Percentiles rank a stretch among this genome's conserved stretches.
Evolutionary conservation across 129 eudicot genomes (phyloP).

Genomic region (Logfia minima): DNA sequence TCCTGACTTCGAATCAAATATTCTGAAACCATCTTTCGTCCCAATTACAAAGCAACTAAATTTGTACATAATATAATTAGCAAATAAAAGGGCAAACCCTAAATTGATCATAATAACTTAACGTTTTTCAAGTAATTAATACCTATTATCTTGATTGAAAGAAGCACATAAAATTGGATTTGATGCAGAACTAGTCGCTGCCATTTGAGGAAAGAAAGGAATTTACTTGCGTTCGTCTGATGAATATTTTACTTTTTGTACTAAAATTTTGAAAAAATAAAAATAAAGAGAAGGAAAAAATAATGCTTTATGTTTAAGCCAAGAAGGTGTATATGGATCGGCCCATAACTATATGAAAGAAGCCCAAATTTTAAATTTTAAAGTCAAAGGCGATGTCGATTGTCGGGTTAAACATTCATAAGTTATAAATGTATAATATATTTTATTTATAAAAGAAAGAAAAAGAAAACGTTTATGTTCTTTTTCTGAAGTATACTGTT

Average conservation of each 20-base stretch:
- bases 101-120: neutral
- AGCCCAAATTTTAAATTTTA: neutral
- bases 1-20: slow-evolving; percentile 70
- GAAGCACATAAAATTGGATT: slow-evolving; percentile 80
- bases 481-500: too few relatives aligned
- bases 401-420: too few relatives aligned
- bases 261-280: neutral
- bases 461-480: too few relatives aligned
- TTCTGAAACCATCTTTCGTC: slow-evolving; percentile 74
- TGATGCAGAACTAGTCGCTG: slow-evolving; percentile 51
- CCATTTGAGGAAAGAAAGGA: slow-evolving; percentile 17
- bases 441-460: too few relatives aligned
- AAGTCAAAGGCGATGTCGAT: too few relatives aligned
- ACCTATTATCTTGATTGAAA: slow-evolving; percentile 96
- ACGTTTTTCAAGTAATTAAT: neutral
- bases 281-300: neutral
- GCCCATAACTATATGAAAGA: neutral
- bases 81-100: slow-evolving; percentile 1
- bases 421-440: too few relatives aligned
- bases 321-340: neutral
- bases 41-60: slow-evolving; percentile 87
- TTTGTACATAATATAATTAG: neutral
- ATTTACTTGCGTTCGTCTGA: neutral
- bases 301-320: neutral
- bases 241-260: neutral